Conservation (phyloP, 768 basidiomycete species). For the Suillus sp. region DNA sequence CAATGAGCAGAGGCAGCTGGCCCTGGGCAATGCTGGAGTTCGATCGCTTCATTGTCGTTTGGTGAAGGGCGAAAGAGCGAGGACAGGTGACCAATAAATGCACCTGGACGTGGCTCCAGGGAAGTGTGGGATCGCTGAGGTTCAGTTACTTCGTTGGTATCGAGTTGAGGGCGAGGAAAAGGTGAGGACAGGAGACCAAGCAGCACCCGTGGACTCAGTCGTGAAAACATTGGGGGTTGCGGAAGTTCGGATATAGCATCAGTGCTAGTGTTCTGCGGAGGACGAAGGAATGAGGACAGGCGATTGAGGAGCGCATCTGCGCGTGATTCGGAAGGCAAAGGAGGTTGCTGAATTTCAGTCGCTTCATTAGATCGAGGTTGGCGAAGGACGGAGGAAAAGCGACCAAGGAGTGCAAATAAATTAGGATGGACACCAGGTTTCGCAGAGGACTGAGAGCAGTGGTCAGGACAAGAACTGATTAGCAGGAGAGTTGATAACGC, state of each 20-base stretch:
- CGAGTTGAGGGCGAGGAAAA: background rate
- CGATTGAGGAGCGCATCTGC: background rate
- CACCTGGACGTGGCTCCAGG: background rate
- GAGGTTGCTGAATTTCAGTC: background rate
- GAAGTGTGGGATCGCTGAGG: too few species aligned
- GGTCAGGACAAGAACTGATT: background rate
- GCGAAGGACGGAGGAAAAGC: background rate
- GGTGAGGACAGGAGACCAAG: background rate
- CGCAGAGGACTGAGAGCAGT: background rate
- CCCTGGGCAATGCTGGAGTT: too few species aligned
- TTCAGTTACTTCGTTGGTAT: too few species aligned
- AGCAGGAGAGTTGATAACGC: too few species aligned
- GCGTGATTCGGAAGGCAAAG: background rate
- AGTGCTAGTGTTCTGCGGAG: background rate
- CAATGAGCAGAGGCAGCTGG: too few species aligned
- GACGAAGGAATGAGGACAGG: too few species aligned
- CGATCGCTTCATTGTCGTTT: too few species aligned
- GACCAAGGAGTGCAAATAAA: background rate
- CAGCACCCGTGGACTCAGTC: too few species aligned
- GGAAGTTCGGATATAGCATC: too few species aligned
- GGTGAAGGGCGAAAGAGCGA: too few species aligned
- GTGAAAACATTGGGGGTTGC: too few species aligned
- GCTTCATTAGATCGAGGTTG: background rate
- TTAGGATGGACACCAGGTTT: background rate
- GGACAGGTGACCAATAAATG: background rate